Conservation (phyloP, 306 rosid genomes). For the Quercus suber region DNA sequence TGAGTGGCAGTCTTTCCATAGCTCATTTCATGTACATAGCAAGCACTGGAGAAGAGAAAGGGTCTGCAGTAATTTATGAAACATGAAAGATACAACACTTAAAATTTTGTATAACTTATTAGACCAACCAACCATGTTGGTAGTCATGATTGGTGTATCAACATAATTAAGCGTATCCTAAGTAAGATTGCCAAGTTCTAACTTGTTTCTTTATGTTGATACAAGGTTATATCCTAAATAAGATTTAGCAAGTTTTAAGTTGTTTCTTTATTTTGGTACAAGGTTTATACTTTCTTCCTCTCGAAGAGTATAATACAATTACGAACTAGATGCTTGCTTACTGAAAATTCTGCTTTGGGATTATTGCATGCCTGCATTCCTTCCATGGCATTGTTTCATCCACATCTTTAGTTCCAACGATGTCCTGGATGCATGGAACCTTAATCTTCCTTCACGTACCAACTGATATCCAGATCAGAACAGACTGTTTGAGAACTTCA, state of each 20-base stretch:
- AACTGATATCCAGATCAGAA: not conserved
- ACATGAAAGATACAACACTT: not conserved
- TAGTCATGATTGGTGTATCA: not conserved
- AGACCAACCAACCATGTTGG: not conserved
- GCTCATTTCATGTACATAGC: not conserved
- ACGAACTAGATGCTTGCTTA: not conserved
- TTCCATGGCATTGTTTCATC: conserved; percentile 8
- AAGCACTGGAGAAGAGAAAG: not conserved
- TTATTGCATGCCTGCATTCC: not conserved
- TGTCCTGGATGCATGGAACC: conserved; percentile 14
- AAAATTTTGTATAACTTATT: not conserved
- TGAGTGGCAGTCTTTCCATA: not conserved
- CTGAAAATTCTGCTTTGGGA: not conserved
- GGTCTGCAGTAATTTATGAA: too few species aligned
- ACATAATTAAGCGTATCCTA: not conserved
- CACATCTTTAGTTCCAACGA: conserved; percentile 5
- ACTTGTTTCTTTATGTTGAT: not conserved
- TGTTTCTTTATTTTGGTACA: not conserved
- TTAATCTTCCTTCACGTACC: not conserved
- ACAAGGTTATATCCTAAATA: not conserved
- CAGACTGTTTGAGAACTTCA: conserved; percentile 7
- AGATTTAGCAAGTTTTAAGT: not conserved
- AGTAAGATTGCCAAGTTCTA: not conserved
- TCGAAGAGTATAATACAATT: too few species aligned
- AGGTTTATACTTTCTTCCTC: not conserved